Conservation (phyloP, 1,139 yeast genomes). For the Yamadazyma siamensis region DNA sequence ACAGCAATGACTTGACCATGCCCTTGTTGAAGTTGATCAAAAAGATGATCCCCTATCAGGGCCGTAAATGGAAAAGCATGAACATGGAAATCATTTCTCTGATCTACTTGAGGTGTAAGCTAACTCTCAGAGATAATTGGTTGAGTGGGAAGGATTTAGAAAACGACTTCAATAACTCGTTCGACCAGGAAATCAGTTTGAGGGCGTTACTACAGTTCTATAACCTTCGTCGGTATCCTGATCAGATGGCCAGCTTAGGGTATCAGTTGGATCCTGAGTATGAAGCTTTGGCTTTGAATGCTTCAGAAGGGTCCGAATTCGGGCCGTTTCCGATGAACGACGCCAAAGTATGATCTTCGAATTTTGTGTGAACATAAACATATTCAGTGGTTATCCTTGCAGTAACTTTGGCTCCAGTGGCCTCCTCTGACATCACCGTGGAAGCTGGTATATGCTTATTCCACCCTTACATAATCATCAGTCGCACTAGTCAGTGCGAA, state of each 20-base stretch:
- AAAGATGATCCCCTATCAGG: conserved; percentile 84
- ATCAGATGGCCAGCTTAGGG: conserved; percentile 53
- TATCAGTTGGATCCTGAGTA: conserved; percentile 33
- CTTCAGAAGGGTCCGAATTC: conserved; percentile 16
- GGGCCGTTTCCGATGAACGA: conserved; percentile 13
- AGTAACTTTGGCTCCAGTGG: too few species aligned
- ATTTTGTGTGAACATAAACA: background rate
- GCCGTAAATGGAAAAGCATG: conserved; percentile 88
- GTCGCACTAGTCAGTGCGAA: conserved; percentile 1
- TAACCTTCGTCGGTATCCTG: conserved; percentile 57
- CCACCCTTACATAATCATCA: too few species aligned
- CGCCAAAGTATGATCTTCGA: conserved; percentile 4
- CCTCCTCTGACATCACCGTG: too few species aligned
- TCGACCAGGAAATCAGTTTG: conserved; percentile 82
- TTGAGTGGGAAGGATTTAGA: conserved; percentile 80
- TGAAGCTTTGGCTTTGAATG: conserved; percentile 13
- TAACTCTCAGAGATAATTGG: conserved; percentile 84
- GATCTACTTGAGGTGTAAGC: conserved; percentile 71
- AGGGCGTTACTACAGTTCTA: conserved; percentile 79
- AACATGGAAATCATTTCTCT: conserved; percentile 93
- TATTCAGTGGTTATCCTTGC: too few species aligned
- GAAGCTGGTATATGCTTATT: too few species aligned
- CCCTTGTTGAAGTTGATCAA: conserved; percentile 74
- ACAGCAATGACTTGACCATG: conserved; percentile 59
- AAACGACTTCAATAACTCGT: conserved; percentile 70